Conservation (phyloP, 2,329 filamentous ascomycete genomes). For the Monilinia fructigena region DNA sequence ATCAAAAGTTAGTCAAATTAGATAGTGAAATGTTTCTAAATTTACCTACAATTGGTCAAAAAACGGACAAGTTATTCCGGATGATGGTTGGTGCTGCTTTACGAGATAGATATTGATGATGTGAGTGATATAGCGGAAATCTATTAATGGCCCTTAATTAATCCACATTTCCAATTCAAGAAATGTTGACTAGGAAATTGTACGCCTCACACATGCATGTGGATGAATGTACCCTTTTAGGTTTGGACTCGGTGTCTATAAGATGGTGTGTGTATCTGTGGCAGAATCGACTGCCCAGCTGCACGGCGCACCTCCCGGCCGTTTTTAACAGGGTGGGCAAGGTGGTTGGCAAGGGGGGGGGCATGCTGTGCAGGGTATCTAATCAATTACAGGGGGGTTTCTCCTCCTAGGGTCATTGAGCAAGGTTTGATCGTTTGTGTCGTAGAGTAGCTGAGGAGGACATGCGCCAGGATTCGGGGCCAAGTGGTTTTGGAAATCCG, state of each 20-base stretch:
- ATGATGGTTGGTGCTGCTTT: constrained; percentile 33
- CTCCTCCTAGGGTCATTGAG: constrained; percentile 3
- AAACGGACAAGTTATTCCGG: constrained; percentile 23
- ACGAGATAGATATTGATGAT: constrained; percentile 21
- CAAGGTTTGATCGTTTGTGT: constrained; percentile 26
- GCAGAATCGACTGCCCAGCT: constrained; percentile 22
- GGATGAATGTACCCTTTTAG: constrained; percentile 19
- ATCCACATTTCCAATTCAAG: constrained; percentile 24
- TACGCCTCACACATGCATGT: constrained; percentile 20
- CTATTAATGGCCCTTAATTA: constrained; percentile 37
- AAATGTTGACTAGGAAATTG: constrained; percentile 21
- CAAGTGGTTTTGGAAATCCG: constrained; percentile 32
- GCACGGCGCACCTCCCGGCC: constrained; percentile 24
- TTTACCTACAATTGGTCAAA: constrained; percentile 11
- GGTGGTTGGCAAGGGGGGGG: constrained; percentile 18
- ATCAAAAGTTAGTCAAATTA: background rate
- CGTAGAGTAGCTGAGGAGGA: constrained; percentile 32
- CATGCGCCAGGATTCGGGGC: constrained; percentile 30
- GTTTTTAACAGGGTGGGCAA: constrained; percentile 23
- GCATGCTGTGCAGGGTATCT: constrained; percentile 24
- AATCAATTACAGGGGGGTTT: constrained; percentile 14
- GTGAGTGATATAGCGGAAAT: constrained; percentile 23
- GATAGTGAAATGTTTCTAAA: constrained; percentile 20
- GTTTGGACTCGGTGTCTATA: constrained; percentile 22
- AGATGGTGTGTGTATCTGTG: constrained; percentile 14